phyloP scores from a whole-genome alignment of 2,329 filamentous ascomycete species.

The Neonectria sp. region DNA sequence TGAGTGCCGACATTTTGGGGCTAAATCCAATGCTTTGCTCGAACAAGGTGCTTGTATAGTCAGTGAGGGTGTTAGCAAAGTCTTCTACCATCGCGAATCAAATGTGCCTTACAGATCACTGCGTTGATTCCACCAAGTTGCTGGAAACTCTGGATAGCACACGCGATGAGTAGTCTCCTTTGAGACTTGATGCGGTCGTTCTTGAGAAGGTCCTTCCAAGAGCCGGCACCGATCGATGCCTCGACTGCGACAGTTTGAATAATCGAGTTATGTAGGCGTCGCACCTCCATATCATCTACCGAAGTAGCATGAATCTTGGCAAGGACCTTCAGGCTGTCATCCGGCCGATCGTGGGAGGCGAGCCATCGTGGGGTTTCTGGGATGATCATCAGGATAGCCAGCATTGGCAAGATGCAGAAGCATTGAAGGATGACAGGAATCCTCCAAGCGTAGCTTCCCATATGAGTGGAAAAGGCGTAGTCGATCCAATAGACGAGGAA shows the following conservation, averaged over 20 bases:
- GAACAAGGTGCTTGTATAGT: conserved; percentile 64
- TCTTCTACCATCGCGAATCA: not conserved
- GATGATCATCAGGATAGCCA: conserved; percentile 55
- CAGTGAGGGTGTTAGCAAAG: conserved; percentile 28
- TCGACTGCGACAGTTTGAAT: conserved; percentile 52
- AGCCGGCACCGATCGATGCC: conserved; percentile 47
- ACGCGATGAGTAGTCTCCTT: conserved; percentile 51
- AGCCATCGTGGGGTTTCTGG: conserved; percentile 62
- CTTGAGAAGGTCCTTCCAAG: conserved; percentile 51
- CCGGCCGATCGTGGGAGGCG: conserved; percentile 54
- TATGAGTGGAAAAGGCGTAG: conserved; percentile 55
- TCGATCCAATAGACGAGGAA: conserved; percentile 63
- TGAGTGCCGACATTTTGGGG: conserved; percentile 62
- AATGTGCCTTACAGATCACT: conserved; percentile 55
- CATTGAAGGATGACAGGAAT: conserved; percentile 60
- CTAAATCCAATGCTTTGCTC: conserved; percentile 60
- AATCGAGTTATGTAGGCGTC: conserved; percentile 49
- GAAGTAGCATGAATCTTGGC: conserved; percentile 53
- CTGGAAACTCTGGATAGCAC: conserved; percentile 54
- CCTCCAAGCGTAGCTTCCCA: conserved; percentile 55
- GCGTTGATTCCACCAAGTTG: conserved; percentile 66
- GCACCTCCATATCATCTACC: conserved; percentile 41
- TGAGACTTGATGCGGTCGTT: conserved; percentile 53
- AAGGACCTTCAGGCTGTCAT: conserved; percentile 55
- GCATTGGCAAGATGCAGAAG: conserved; percentile 57